phyloP scores from a whole-genome alignment of 768 basidiomycete species.

The Galerina marginata region DNA sequence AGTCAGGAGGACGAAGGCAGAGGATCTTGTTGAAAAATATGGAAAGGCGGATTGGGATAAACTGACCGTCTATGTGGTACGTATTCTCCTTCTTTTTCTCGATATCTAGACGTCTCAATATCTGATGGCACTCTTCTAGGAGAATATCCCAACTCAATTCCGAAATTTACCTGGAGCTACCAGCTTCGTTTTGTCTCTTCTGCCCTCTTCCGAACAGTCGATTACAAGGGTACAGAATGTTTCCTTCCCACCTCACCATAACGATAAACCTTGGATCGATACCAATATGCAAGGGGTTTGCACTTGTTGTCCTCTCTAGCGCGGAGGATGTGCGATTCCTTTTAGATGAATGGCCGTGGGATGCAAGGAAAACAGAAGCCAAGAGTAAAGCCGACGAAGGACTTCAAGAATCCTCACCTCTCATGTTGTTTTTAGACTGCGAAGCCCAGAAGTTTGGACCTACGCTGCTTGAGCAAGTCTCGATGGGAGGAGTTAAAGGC shows the following conservation, averaged over 20 bases:
- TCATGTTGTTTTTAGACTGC: conserved; percentile 1
- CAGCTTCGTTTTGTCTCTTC: conserved; percentile 46
- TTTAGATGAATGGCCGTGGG: conserved; percentile 68
- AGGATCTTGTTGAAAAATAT: conserved; percentile 24
- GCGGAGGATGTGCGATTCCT: conserved; percentile 47
- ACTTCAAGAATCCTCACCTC: neutral
- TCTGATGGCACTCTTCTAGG: conserved; percentile 45
- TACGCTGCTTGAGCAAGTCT: conserved; percentile 59
- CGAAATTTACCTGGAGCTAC: conserved; percentile 57
- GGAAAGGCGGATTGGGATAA: conserved; percentile 62
- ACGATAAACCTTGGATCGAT: conserved; percentile 57
- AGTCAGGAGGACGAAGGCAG: conserved; percentile 55
- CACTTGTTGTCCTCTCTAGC: conserved; percentile 62
- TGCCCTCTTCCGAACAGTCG: conserved; percentile 23
- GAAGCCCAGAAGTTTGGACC: conserved; percentile 65
- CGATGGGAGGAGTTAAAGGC: conserved; percentile 69
- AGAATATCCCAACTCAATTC: conserved; percentile 66
- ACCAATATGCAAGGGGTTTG: conserved; percentile 77
- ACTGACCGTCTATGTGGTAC: conserved; percentile 70
- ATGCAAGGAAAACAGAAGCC: conserved; percentile 8
- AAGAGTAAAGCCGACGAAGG: conserved; percentile 6
- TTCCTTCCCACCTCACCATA: conserved; percentile 64
- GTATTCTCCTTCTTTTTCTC: conserved; percentile 24
- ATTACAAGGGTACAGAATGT: conserved; percentile 53
- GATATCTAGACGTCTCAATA: neutral